Percentiles rank a stretch among this genome's conserved stretches.
Conservation (phyloP, 495 filamentous ascomycete species). For the Trichocladium antarcticum region DNA sequence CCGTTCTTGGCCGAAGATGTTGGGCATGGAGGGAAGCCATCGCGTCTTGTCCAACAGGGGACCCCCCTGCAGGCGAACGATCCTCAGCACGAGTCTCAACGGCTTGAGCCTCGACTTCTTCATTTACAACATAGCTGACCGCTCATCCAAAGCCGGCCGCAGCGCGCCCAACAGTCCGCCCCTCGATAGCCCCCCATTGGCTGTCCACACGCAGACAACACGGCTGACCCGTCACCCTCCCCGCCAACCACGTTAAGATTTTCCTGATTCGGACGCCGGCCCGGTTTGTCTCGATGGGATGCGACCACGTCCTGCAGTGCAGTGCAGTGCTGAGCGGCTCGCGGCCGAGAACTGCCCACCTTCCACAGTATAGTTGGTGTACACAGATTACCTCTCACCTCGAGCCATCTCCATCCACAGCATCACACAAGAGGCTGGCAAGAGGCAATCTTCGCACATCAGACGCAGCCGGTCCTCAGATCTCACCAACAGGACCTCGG, state of each 20-base stretch:
- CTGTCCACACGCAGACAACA: too few species aligned
- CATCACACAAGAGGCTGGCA: not conserved
- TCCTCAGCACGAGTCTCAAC: not conserved
- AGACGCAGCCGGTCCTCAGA: not conserved
- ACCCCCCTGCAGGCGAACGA: not conserved
- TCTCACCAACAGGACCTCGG: too few species aligned
- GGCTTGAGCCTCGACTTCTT: not conserved
- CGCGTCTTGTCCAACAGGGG: not conserved
- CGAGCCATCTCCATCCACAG: not conserved
- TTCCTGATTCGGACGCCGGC: conserved; percentile 3
- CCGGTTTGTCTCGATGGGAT: not conserved
- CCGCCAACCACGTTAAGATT: conserved; percentile 6
- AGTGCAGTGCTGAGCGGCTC: too few species aligned
- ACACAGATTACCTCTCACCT: not conserved
- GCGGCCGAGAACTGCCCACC: too few species aligned
- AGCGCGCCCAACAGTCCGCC: too few species aligned
- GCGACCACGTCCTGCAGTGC: not conserved
- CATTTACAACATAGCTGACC: too few species aligned
- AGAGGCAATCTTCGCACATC: conserved; percentile 2
- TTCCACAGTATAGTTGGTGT: too few species aligned
- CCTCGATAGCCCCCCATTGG: not conserved
- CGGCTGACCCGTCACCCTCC: too few species aligned
- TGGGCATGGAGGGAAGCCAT: not conserved
- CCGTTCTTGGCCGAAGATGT: not conserved
- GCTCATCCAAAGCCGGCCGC: too few species aligned